Percentiles rank a stretch among this genome's conserved stretches.
These are phyloP conservation scores for Acanthamoeba royreba DNA, from an alignment of 208 protist species.

Conservation along the genomic window DNA sequence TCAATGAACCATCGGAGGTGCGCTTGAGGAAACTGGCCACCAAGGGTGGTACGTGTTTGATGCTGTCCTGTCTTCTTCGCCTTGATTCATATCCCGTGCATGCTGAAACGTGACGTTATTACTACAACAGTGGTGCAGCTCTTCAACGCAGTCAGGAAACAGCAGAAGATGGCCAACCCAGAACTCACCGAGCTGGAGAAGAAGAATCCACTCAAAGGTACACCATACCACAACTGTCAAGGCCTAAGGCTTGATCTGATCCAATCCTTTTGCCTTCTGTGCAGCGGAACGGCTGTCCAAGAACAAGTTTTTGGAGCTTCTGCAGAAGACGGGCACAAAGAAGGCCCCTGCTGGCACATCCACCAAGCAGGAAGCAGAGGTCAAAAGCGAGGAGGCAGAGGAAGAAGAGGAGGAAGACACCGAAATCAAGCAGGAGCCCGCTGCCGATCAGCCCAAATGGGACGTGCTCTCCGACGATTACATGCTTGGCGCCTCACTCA, in stretches of 20 bases:
- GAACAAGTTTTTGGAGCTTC: slow-evolving; percentile 42
- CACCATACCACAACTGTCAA: no score
- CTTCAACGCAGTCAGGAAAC: slow-evolving; percentile 27
- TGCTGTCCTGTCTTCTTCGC: no score
- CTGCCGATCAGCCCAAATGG: slow-evolving; percentile 35
- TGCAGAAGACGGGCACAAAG: background rate
- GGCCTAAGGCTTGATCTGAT: background rate
- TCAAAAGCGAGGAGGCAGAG: background rate
- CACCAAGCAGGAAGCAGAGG: background rate
- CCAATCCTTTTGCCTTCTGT: background rate
- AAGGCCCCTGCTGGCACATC: no score
- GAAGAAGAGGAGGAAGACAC: background rate
- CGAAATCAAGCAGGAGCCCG: no score
- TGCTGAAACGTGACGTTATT: no score
- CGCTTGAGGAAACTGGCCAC: slow-evolving; percentile 8
- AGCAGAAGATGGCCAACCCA: background rate
- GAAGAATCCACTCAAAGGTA: background rate
- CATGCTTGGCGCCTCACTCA: slow-evolving; percentile 38
- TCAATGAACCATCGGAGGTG: background rate
- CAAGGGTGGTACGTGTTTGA: background rate
- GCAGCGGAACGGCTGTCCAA: slow-evolving; percentile 24
- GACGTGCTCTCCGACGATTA: slow-evolving; percentile 49
- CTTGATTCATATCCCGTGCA: no score
- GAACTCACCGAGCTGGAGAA: background rate
- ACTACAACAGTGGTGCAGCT: slow-evolving; percentile 38